phyloP scores from a whole-genome alignment of 139 green algal genomes.

The Protoeuglena noctilucae region DNA sequence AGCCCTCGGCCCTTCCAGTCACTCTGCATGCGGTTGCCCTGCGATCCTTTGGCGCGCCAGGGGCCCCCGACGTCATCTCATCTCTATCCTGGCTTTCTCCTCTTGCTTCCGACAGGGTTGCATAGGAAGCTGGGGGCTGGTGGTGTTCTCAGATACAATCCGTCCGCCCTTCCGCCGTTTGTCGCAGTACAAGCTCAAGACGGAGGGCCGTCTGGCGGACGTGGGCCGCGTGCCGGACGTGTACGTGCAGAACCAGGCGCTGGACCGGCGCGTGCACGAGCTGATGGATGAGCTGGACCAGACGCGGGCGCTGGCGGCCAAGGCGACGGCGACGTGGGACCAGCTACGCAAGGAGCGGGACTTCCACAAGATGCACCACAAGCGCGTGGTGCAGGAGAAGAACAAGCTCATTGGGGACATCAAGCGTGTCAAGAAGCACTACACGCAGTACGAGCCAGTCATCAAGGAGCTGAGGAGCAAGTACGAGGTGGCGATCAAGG shows the following conservation, averaged over 20 bases:
- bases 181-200: slow-evolving; percentile 63
- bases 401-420: slow-evolving; percentile 69
- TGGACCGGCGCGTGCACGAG: slow-evolving; percentile 31
- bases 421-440: slow-evolving; percentile 58
- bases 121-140: too few species aligned
- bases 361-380: slow-evolving; percentile 80
- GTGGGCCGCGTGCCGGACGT: slow-evolving; percentile 40
- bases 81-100: too few species aligned
- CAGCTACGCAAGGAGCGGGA: slow-evolving; percentile 72
- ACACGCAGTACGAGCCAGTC: slow-evolving; percentile 66
- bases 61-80: too few species aligned
- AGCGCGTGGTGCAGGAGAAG: slow-evolving; percentile 73
- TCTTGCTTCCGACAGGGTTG: too few species aligned
- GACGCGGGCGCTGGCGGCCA: slow-evolving; percentile 3
- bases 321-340: slow-evolving; percentile 31
- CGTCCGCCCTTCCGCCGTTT: too few species aligned
- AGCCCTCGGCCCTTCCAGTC: too few species aligned
- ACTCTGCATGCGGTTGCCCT: too few species aligned
- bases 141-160: too few species aligned
- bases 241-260: slow-evolving; percentile 41
- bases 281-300: slow-evolving; percentile 10
- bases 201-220: slow-evolving; percentile 24
- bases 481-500: slow-evolving; percentile 71
- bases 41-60: too few species aligned
- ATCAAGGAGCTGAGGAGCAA: slow-evolving; percentile 65